These are phyloP conservation scores for Malania oleifera DNA, from an alignment of 164 flowering plant genomes.

Conservation along the genomic window DNA sequence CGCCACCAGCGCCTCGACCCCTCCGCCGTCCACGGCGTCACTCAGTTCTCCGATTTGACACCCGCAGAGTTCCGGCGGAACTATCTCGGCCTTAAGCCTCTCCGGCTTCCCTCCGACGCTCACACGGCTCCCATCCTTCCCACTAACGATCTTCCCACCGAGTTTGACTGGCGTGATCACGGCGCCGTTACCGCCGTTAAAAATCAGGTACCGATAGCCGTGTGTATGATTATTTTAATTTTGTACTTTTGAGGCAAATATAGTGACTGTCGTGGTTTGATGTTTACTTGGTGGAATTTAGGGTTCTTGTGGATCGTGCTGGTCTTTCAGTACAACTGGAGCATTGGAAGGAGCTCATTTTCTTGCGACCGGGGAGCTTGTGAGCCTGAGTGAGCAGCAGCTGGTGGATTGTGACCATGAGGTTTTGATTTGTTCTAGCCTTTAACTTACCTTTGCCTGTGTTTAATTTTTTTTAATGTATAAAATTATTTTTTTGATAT, in stretches of 20 bases:
- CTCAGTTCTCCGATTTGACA: slow-evolving; percentile 85
- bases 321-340: slow-evolving; percentile 91
- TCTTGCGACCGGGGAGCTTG: slow-evolving; percentile 70
- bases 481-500: too few relatives aligned
- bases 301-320: slow-evolving; percentile 97
- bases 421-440: slow-evolving; percentile 30
- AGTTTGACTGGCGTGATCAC: slow-evolving; percentile 88
- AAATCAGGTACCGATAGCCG: slow-evolving; percentile 64
- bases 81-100: slow-evolving; percentile 48
- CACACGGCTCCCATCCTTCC: slow-evolving; percentile 80
- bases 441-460: background rate
- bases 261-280: background rate
- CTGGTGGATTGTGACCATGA: slow-evolving; percentile 92
- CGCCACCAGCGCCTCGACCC: slow-evolving; percentile 79
- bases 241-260: too few relatives aligned
- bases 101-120: slow-evolving; percentile 51
- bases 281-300: slow-evolving; percentile 15
- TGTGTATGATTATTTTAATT: too few relatives aligned
- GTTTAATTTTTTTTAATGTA: background rate
- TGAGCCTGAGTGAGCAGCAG: slow-evolving; percentile 92
- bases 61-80: slow-evolving; percentile 60
- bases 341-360: slow-evolving; percentile 90
- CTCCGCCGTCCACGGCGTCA: slow-evolving; percentile 83
- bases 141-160: slow-evolving; percentile 64
- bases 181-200: slow-evolving; percentile 91